These are phyloP conservation scores for Colletotrichum truncatum DNA, from an alignment of 2,329 filamentous ascomycete genomes.

Conservation along the genomic window DNA sequence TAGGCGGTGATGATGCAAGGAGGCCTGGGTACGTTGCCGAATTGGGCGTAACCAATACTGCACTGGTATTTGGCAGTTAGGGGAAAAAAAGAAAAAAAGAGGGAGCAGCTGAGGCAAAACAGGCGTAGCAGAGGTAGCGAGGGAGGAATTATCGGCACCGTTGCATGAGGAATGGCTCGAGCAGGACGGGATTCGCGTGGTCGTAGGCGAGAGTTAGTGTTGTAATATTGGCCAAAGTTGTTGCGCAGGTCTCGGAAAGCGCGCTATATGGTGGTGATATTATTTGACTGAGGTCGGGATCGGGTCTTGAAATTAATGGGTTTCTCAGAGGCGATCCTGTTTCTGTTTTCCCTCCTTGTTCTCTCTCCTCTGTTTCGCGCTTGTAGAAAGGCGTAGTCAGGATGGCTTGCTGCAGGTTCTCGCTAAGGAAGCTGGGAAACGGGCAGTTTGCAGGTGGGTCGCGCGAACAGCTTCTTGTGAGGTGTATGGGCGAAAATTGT, in stretches of 20 bases:
- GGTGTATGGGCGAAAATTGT: conserved; percentile 8
- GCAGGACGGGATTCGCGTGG: conserved; percentile 14
- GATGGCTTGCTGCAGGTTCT: conserved; percentile 28
- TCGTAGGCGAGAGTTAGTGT: conserved; percentile 16
- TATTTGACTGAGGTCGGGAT: conserved; percentile 22
- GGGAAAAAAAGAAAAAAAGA: conserved; percentile 25
- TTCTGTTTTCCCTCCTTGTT: neutral
- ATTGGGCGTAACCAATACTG: conserved; percentile 47
- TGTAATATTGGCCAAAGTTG: neutral
- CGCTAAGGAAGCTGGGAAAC: conserved; percentile 15
- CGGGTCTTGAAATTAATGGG: conserved; percentile 26
- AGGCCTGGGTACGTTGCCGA: conserved; percentile 39
- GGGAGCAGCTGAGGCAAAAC: conserved; percentile 34
- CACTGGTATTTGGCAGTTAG: conserved; percentile 41
- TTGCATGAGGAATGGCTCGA: conserved; percentile 28
- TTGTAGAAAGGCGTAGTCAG: neutral
- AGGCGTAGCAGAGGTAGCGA: conserved; percentile 32
- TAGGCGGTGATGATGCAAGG: conserved; percentile 33
- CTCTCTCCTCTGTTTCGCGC: conserved; percentile 1
- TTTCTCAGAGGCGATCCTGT: neutral
- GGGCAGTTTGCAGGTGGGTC: conserved; percentile 23
- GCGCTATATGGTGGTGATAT: conserved; percentile 20
- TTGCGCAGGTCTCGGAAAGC: conserved; percentile 32
- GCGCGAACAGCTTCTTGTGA: conserved; percentile 4
- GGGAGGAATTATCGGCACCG: conserved; percentile 38